Base-by-base conservation (phyloP, 345 rosid genomes). In the Salix suchowensis region DNA sequence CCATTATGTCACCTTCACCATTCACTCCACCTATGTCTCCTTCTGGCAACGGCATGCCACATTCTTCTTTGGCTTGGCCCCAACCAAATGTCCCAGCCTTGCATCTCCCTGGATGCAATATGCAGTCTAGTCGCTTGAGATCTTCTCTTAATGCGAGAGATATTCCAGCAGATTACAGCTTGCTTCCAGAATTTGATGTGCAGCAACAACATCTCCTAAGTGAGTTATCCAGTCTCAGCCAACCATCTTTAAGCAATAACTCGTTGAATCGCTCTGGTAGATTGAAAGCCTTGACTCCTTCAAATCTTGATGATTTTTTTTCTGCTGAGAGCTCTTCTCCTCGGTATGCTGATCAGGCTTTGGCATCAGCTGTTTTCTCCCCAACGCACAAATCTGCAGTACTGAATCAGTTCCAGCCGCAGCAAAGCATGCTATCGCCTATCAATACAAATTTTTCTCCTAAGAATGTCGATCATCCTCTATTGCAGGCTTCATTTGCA, bases 21-120 rank as follows among this genome's bases (percentile, higher is more conserved):
- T 94, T 88, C 79, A 89, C 97, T 74, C 96, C 97, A 2, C 97
- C 97, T 6, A 86, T 91, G 79, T 95, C 98, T 70, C 98, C 97
- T 4, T 91, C 98, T 54, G 86, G 86, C 8, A 88, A 85, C 15
- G 73, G 76, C 16, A 76, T 80, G 68, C 44, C 74, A 1, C 79
- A 71, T 18, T 76, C 79, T n/a, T 79, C 78, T 9, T 46, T 40
- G 26, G 65, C 72, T 16, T 80, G 83, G 83, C 76, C 79, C 39
- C 83, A 80, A 48, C 79, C 78, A 34, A 80, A 71, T 76, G 79
- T 80, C 10, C 83, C 79, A 11, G 73, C 83, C 68, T 60, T 80
- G 12, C 83, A 76, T 80, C 76, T 80, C 28, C 79, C 83, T 23
- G 83, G 79, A 44, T 76, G 79, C 76, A 80, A 80, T 34, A 60